Evolutionary conservation across 352 stramenopile genomes (phyloP).

Genomic region (Phytopythium ostracodes): DNA sequence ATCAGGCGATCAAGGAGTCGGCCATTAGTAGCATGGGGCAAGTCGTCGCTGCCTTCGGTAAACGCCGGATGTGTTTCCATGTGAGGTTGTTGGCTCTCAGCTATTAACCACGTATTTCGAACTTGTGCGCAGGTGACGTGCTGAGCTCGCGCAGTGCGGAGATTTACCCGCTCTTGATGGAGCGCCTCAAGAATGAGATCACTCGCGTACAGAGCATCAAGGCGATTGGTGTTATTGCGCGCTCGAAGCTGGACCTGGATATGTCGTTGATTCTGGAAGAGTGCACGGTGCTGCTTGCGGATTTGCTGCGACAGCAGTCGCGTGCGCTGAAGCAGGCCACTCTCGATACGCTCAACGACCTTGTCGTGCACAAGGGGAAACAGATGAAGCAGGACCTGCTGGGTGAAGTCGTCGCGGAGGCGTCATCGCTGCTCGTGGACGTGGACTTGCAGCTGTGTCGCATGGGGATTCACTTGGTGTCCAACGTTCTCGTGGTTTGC

Average conservation of each 20-base stretch:
- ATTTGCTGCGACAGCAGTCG: slow-evolving; percentile 94
- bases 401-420: slow-evolving; percentile 87
- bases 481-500: slow-evolving; percentile 66
- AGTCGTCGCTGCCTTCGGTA: slow-evolving; percentile 75
- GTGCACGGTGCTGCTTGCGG: slow-evolving; percentile 81
- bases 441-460: slow-evolving; percentile 97
- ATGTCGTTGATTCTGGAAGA: slow-evolving; percentile 90
- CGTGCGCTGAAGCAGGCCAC: slow-evolving; percentile 93
- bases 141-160: slow-evolving; percentile 73
- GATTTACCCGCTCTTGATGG: slow-evolving; percentile 92
- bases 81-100: background rate
- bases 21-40: slow-evolving; percentile 90
- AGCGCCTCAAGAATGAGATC: slow-evolving; percentile 97
- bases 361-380: slow-evolving; percentile 80
- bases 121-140: slow-evolving; percentile 48
- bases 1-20: slow-evolving; percentile 99
- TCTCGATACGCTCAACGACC: slow-evolving; percentile 89
- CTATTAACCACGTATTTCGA: slow-evolving; percentile 10
- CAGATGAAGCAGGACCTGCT: slow-evolving; percentile 79
- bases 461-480: slow-evolving; percentile 88
- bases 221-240: slow-evolving; percentile 89
- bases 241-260: slow-evolving; percentile 84
- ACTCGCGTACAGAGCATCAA: slow-evolving; percentile 97
- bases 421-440: slow-evolving; percentile 90
- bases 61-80: slow-evolving; percentile 6